Percentiles rank a stretch among this genome's conserved stretches.
phyloP scores from a whole-genome alignment of 352 stramenopile genomes.

The Phytophthora kernoviae region DNA sequence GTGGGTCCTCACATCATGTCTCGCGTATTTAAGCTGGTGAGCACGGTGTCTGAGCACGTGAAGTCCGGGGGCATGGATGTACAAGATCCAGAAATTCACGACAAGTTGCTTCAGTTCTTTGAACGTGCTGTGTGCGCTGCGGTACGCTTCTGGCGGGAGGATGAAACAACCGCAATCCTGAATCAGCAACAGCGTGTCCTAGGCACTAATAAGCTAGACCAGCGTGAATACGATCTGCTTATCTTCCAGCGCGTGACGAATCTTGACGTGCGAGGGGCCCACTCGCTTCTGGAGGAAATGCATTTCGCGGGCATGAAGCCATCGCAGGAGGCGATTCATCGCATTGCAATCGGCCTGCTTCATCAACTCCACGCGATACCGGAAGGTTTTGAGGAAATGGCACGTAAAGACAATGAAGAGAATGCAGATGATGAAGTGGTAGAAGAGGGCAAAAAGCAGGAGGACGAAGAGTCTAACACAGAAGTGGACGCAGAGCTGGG shows the following conservation, averaged over 20 bases:
- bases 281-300: constrained; percentile 79
- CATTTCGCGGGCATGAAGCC: constrained; percentile 76
- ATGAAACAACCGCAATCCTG: constrained; percentile 59
- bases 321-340: constrained; percentile 70
- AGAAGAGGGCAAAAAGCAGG: constrained; percentile 20
- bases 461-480: constrained; percentile 8
- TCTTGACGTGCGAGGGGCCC: constrained; percentile 53
- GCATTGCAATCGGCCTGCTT: constrained; percentile 66
- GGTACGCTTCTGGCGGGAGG: constrained; percentile 61
- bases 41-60: constrained; percentile 29
- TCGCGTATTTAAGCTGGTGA: constrained; percentile 66
- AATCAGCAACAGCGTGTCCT: constrained; percentile 61
- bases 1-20: constrained; percentile 66
- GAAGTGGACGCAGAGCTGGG: constrained; percentile 30
- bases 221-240: constrained; percentile 66
- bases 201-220: constrained; percentile 27
- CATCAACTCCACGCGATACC: constrained; percentile 38
- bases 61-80: constrained; percentile 20
- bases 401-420: constrained; percentile 1
- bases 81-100: constrained; percentile 20
- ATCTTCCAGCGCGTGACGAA: constrained; percentile 66
- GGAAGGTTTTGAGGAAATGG: not conserved
- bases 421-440: constrained; percentile 6
- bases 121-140: constrained; percentile 59
- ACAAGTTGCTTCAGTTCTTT: constrained; percentile 59